Conservation (phyloP, 2,329 filamentous ascomycete genomes). For the Fusarium zealandicum region DNA sequence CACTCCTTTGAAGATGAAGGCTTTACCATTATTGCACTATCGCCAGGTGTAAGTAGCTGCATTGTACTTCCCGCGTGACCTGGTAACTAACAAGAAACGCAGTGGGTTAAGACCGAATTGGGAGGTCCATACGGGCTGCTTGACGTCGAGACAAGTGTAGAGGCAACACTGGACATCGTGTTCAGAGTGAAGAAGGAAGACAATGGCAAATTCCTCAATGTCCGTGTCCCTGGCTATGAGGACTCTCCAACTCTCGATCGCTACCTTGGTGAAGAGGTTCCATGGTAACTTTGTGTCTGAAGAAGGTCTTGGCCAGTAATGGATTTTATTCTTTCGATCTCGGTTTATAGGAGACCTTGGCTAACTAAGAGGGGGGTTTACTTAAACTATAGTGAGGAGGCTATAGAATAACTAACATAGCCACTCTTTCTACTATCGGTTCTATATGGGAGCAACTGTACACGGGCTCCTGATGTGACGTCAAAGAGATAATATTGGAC, state of each 20-base stretch:
- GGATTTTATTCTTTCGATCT: no score
- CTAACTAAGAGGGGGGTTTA: no score
- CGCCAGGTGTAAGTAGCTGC: constrained; percentile 46
- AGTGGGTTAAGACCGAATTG: neutral
- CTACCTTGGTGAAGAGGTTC: constrained; percentile 12
- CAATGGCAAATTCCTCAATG: constrained; percentile 26
- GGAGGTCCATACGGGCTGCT: neutral
- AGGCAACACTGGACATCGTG: constrained; percentile 42
- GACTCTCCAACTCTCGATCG: neutral
- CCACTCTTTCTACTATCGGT: no score
- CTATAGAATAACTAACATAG: no score
- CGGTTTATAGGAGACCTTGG: no score
- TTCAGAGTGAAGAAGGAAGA: neutral
- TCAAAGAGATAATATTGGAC: no score
- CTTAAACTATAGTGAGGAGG: no score
- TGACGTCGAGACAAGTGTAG: neutral
- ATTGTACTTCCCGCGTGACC: neutral
- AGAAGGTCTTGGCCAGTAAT: no score
- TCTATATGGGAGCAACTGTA: no score
- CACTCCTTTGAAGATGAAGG: constrained; percentile 47
- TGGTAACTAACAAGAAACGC: neutral
- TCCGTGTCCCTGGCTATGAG: constrained; percentile 24
- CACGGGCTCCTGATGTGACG: no score
- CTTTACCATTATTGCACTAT: constrained; percentile 52
- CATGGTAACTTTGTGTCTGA: constrained; percentile 5